Conservation (phyloP, 495 filamentous ascomycete species). For the Tuber umbilicatum region DNA sequence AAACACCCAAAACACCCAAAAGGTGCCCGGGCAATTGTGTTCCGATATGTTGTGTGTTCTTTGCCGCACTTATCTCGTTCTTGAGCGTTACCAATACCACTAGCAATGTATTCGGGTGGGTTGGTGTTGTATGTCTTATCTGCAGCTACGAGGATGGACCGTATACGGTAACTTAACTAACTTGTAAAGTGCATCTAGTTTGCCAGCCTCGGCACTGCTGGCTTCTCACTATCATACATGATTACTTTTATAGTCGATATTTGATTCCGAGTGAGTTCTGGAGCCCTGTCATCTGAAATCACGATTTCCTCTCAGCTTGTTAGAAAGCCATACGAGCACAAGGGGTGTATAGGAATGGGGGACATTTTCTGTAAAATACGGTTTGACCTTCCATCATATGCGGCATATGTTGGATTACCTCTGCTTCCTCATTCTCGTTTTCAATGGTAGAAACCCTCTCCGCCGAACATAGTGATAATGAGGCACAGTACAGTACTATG, state of each 20-base stretch:
- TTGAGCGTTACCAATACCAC: background rate
- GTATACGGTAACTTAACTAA: background rate
- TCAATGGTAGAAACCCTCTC: conserved; percentile 1
- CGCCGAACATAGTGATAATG: background rate
- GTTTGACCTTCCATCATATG: conserved; percentile 2
- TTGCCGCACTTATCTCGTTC: background rate
- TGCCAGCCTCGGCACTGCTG: background rate
- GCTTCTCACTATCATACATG: conserved; percentile 4
- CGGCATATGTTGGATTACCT: background rate
- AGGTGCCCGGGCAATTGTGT: background rate
- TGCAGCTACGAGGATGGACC: background rate
- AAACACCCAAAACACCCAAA: background rate
- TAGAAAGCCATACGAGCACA: background rate
- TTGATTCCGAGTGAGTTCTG: background rate
- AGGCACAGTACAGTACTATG: too few species aligned
- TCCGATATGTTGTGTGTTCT: background rate
- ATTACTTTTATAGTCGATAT: conserved; percentile 1
- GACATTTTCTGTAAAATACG: background rate
- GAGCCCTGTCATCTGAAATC: background rate
- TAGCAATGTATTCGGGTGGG: background rate
- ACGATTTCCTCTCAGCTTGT: background rate
- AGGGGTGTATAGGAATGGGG: background rate
- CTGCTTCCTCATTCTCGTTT: conserved; percentile 1
- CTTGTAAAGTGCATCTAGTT: background rate
- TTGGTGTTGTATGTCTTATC: background rate